These are phyloP conservation scores for Aureobasidium sp. DNA, from an alignment of 2,329 filamentous ascomycete genomes.

Conservation along the genomic window DNA sequence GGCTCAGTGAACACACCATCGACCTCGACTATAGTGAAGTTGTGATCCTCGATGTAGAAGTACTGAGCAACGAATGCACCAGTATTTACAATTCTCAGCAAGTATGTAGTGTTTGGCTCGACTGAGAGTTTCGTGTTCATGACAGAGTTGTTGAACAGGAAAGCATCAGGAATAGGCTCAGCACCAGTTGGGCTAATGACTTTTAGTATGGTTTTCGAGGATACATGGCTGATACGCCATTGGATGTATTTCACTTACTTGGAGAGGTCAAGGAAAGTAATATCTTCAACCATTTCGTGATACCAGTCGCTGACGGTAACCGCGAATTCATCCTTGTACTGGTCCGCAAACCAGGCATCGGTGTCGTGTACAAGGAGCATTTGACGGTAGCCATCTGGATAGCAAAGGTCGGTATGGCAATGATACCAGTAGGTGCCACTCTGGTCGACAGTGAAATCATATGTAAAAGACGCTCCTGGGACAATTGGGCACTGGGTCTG, in stretches of 20 bases:
- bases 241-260: constrained; percentile 32
- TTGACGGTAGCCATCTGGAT: constrained; percentile 62
- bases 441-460: constrained; percentile 55
- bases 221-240: background rate
- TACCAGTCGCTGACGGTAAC: constrained; percentile 70
- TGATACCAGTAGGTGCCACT: constrained; percentile 46
- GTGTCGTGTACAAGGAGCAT: constrained; percentile 59
- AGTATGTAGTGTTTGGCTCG: constrained; percentile 51
- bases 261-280: constrained; percentile 42
- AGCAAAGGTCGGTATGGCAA: constrained; percentile 53
- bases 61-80: constrained; percentile 61
- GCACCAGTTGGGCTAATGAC: constrained; percentile 28
- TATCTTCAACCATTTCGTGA: constrained; percentile 48
- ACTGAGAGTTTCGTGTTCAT: constrained; percentile 36
- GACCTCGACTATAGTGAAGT: constrained; percentile 59
- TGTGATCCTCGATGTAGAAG: constrained; percentile 61
- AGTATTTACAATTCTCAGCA: constrained; percentile 62
- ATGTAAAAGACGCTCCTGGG: constrained; percentile 56
- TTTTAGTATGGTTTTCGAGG: background rate
- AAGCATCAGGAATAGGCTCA: constrained; percentile 59
- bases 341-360: constrained; percentile 44
- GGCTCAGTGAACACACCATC: constrained; percentile 63
- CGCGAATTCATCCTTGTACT: constrained; percentile 54
- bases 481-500: constrained; percentile 62
- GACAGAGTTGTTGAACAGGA: constrained; percentile 57